These are phyloP conservation scores for Talaromyces pinophilus DNA, from an alignment of 2,329 filamentous ascomycete genomes.

Conservation along the genomic window DNA sequence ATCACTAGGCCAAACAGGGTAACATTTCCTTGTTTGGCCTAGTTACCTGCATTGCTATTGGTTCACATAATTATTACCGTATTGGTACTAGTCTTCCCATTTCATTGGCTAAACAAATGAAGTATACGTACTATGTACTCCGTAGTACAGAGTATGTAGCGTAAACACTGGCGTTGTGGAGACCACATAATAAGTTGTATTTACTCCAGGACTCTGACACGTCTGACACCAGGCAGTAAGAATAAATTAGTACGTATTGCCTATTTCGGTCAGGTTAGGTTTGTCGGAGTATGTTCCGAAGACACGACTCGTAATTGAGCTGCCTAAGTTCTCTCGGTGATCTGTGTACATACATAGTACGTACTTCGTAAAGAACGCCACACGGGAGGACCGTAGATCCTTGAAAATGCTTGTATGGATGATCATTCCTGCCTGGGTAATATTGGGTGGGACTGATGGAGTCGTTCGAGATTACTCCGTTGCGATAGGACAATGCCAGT, in stretches of 20 bases:
- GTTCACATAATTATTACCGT: neutral
- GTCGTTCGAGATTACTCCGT: neutral
- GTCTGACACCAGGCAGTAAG: neutral
- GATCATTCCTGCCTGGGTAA: constrained; percentile 6
- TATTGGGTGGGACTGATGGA: neutral
- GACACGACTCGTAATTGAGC: neutral
- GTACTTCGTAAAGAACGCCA: neutral
- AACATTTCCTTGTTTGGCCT: neutral
- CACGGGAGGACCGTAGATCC: constrained; percentile 11
- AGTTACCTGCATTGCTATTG: neutral
- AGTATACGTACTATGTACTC: neutral
- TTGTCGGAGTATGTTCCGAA: neutral
- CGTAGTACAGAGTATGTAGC: too few relatives aligned
- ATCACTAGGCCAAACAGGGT: neutral
- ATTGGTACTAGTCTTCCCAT: neutral
- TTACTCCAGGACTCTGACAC: neutral
- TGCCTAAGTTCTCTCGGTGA: neutral
- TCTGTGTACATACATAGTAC: neutral
- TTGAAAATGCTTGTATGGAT: constrained; percentile 11
- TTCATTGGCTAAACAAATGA: neutral
- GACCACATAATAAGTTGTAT: neutral
- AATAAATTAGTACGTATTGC: neutral
- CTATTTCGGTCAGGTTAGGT: neutral
- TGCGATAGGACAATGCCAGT: neutral
- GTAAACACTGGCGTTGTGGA: neutral